These are phyloP conservation scores for Elaphomyces granulatus DNA, from an alignment of 495 filamentous ascomycete genomes.

Conservation along the genomic window DNA sequence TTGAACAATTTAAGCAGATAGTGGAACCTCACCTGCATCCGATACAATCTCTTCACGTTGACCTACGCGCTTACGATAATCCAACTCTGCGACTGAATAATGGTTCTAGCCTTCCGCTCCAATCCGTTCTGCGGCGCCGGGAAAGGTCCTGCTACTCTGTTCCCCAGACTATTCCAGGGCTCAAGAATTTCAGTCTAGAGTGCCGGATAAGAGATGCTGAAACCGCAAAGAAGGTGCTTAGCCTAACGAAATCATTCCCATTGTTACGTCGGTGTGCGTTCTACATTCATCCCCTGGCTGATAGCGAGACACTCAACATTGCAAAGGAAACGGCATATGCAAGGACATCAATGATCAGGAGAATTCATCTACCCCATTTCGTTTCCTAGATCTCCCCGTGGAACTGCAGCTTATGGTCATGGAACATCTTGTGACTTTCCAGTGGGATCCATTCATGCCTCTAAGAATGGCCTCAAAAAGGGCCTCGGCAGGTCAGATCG, in stretches of 20 bases:
- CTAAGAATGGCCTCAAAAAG: conserved; percentile 1
- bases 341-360: background rate
- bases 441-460: conserved; percentile 6
- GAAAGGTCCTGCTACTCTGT: conserved; percentile 9
- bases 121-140: conserved; percentile 8
- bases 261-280: conserved; percentile 11
- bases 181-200: conserved; percentile 13
- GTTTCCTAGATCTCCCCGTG: conserved; percentile 13
- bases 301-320: conserved; percentile 9
- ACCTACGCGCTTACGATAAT: conserved; percentile 10
- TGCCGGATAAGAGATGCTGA: conserved; percentile 12
- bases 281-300: conserved; percentile 5
- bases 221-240: conserved; percentile 8
- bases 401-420: conserved; percentile 18
- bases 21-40: conserved; percentile 5
- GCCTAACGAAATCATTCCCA: conserved; percentile 10
- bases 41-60: conserved; percentile 12
- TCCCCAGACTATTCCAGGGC: conserved; percentile 6
- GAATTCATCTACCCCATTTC: conserved; percentile 8
- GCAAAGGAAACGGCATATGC: conserved; percentile 5
- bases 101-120: conserved; percentile 3
- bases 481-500: conserved; percentile 1
- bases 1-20: conserved; percentile 7
- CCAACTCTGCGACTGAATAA: conserved; percentile 8
- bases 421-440: conserved; percentile 9